phyloP scores from a whole-genome alignment of 2,329 filamentous ascomycete genomes.

The Talaromyces amestolkiae region DNA sequence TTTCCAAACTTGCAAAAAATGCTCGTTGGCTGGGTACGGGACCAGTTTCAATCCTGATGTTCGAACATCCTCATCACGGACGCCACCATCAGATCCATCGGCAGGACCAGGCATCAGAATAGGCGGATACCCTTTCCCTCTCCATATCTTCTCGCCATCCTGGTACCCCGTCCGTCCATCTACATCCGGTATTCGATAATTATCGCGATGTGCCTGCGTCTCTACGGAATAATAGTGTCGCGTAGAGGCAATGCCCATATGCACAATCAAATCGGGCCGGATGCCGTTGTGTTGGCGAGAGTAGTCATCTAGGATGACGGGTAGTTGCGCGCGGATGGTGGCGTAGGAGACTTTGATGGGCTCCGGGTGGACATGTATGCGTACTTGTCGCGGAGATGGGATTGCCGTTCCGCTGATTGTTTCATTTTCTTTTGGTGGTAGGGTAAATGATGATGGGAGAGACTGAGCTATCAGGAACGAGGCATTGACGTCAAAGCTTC shows the following conservation, averaged over 20 bases:
- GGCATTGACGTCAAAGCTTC: constrained; percentile 70
- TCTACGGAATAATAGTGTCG: constrained; percentile 69
- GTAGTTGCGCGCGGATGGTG: constrained; percentile 62
- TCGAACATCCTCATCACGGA: not conserved
- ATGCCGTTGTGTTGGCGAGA: constrained; percentile 38
- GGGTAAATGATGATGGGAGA: constrained; percentile 64
- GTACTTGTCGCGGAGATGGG: constrained; percentile 29
- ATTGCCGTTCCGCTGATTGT: not conserved
- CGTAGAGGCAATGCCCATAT: constrained; percentile 74
- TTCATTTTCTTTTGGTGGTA: constrained; percentile 24
- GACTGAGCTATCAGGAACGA: constrained; percentile 73
- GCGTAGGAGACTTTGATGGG: constrained; percentile 71
- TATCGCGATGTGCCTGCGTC: constrained; percentile 66
- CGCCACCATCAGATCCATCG: not conserved
- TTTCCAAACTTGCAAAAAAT: constrained; percentile 37
- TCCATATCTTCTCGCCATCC: constrained; percentile 53
- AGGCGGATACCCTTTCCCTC: constrained; percentile 48
- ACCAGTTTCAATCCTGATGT: constrained; percentile 9
- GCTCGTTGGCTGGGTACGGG: constrained; percentile 33
- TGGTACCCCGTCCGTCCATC: constrained; percentile 51
- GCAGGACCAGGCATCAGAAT: constrained; percentile 54
- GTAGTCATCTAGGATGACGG: constrained; percentile 56
- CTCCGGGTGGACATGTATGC: constrained; percentile 56
- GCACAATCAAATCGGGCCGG: constrained; percentile 65
- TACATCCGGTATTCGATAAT: constrained; percentile 70